These are phyloP conservation scores for Backusella mclennaniae DNA, from an alignment of 192 early-diverging fungal species.

Conservation along the genomic window DNA sequence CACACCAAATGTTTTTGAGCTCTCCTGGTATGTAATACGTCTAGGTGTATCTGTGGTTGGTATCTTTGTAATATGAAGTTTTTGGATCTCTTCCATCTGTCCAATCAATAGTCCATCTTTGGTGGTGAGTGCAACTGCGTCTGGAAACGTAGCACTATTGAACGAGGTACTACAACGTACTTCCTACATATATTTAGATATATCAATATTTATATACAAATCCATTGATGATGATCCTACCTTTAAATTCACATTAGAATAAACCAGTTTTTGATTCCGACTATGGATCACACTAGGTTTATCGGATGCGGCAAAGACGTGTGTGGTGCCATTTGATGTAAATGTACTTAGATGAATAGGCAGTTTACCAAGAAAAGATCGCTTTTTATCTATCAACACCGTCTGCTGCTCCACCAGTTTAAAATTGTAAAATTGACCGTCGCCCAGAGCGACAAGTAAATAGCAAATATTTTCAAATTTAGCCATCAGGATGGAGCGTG, in stretches of 20 bases:
- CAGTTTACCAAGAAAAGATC: conserved; percentile 73
- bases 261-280: conserved; percentile 75
- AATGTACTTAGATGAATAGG: conserved; percentile 68
- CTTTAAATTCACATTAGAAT: conserved; percentile 85
- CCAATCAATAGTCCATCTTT: conserved; percentile 69
- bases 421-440: conserved; percentile 85
- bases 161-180: conserved; percentile 67
- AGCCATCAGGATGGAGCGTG: conserved; percentile 70
- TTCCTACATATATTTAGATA: conserved; percentile 39
- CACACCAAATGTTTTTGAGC: conserved; percentile 60
- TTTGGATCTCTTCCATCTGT: conserved; percentile 81
- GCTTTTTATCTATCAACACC: conserved; percentile 51
- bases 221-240: conserved; percentile 29
- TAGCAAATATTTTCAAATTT: conserved; percentile 73
- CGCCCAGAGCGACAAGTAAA: conserved; percentile 76
- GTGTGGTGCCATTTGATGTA: conserved; percentile 44
- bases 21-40: conserved; percentile 66
- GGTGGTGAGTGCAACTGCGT: conserved; percentile 68
- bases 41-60: conserved; percentile 67
- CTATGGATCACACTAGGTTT: conserved; percentile 81
- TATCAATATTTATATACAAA: not conserved
- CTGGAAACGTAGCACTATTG: conserved; percentile 47
- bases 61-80: conserved; percentile 82
- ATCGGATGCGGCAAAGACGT: conserved; percentile 87
- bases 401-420: conserved; percentile 43